A percentile compares a stretch with the other conserved stretches of the same genome.
phyloP scores from a whole-genome alignment of 2,329 filamentous ascomycete species.

The Aspergillus ustus region DNA sequence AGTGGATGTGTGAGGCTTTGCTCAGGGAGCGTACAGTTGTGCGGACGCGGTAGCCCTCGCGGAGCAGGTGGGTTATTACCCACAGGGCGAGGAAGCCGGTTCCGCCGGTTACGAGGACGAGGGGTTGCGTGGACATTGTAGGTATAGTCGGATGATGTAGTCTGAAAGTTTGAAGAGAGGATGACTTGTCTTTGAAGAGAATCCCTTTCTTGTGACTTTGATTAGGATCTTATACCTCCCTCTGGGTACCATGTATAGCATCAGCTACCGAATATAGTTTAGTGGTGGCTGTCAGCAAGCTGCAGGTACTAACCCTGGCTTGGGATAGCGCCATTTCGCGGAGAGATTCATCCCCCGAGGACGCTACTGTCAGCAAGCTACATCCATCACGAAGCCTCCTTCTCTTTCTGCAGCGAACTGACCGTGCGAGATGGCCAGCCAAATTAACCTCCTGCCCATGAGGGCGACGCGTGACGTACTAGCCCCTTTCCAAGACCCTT shows the following conservation, averaged over 20 bases:
- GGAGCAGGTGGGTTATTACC: not conserved
- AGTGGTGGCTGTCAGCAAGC: not conserved
- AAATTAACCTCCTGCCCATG: not conserved
- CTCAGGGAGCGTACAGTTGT: not conserved
- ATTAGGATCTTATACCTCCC: too few relatives aligned
- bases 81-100: slow-evolving; percentile 1
- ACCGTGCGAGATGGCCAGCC: not conserved
- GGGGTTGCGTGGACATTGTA: not conserved
- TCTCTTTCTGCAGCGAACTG: not conserved
- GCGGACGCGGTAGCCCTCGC: not conserved
- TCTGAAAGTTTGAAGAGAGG: not conserved
- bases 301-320: not conserved
- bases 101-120: slow-evolving; percentile 7
- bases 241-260: not conserved
- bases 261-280: not conserved
- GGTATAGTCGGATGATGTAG: not conserved
- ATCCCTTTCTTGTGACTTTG: too few relatives aligned
- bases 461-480: not conserved
- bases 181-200: too few relatives aligned
- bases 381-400: not conserved
- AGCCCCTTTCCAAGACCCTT: not conserved
- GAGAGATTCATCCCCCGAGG: not conserved
- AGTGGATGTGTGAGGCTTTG: not conserved
- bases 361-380: not conserved
- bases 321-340: not conserved